Evolutionary conservation across 2,329 filamentous ascomycete genomes (phyloP).

Genomic region (Macrophomina phaseolina): DNA sequence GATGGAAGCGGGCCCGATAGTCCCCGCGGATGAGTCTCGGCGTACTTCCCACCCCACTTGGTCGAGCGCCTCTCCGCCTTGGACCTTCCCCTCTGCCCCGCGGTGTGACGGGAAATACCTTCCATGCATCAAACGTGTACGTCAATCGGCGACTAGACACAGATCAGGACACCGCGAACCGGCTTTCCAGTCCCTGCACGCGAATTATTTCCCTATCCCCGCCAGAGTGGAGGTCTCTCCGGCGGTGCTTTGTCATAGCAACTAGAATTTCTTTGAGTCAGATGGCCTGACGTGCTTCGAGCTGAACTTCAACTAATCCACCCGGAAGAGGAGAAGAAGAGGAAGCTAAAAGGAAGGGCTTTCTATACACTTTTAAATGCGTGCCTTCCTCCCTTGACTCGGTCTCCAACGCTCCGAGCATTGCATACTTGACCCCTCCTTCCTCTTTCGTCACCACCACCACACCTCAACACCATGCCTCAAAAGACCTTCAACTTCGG

Average conservation of each 20-base stretch:
- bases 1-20: neutral
- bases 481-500: conserved; percentile 54
- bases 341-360: too few species aligned
- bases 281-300: neutral
- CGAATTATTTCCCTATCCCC: neutral
- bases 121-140: neutral
- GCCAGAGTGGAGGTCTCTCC: neutral
- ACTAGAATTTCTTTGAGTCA: neutral
- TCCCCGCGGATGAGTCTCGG: conserved; percentile 9
- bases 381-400: neutral
- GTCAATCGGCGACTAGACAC: neutral
- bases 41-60: conserved; percentile 10
- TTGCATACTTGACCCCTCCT: neutral
- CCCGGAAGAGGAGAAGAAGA: neutral
- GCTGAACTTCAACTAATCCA: neutral
- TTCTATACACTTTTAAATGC: neutral
- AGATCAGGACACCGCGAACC: neutral
- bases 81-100: conserved; percentile 10
- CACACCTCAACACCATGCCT: neutral
- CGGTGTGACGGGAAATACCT: conserved; percentile 2
- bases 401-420: neutral
- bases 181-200: neutral
- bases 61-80: conserved; percentile 16
- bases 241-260: conserved; percentile 3
- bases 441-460: neutral